Evolutionary conservation across 345 rosid species (phyloP).

Genomic region (Odontarrhena argentea): DNA sequence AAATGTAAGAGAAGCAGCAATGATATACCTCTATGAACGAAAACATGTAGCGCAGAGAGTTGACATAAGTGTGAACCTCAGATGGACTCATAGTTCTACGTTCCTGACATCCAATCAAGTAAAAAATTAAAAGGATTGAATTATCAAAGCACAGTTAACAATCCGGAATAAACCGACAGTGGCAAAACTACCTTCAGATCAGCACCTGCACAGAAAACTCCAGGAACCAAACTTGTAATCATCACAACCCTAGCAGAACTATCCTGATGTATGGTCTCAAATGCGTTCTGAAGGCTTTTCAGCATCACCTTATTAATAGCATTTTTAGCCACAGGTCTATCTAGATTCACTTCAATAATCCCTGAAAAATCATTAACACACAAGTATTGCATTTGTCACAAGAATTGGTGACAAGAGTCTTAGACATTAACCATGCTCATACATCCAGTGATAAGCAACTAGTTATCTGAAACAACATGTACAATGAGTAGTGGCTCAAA

Average conservation of each 20-base stretch:
- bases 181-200: conserved; percentile 68
- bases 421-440: background rate
- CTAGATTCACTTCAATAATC: conserved; percentile 73
- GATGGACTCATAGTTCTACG: conserved; percentile 73
- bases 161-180: background rate
- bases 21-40: conserved; percentile 65
- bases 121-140: too few species aligned
- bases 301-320: conserved; percentile 80
- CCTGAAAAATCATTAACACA: conserved; percentile 50
- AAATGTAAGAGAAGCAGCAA: background rate
- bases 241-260: conserved; percentile 65
- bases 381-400: background rate
- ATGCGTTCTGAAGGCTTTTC: conserved; percentile 58
- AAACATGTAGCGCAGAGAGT: conserved; percentile 75
- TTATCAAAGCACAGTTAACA: background rate
- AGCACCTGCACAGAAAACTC: conserved; percentile 90
- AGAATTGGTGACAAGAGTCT: background rate
- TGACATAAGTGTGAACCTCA: conserved; percentile 72
- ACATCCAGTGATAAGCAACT: background rate
- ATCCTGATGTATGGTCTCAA: conserved; percentile 61
- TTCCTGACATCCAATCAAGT: conserved; percentile 62
- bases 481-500: background rate
- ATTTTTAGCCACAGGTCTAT: conserved; percentile 69
- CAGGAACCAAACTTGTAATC: conserved; percentile 75
- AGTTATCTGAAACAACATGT: background rate